A percentile compares a stretch with the other conserved stretches of the same genome.
phyloP scores from a whole-genome alignment of 2,329 filamentous ascomycete genomes.

The Fusarium xylarioides region DNA sequence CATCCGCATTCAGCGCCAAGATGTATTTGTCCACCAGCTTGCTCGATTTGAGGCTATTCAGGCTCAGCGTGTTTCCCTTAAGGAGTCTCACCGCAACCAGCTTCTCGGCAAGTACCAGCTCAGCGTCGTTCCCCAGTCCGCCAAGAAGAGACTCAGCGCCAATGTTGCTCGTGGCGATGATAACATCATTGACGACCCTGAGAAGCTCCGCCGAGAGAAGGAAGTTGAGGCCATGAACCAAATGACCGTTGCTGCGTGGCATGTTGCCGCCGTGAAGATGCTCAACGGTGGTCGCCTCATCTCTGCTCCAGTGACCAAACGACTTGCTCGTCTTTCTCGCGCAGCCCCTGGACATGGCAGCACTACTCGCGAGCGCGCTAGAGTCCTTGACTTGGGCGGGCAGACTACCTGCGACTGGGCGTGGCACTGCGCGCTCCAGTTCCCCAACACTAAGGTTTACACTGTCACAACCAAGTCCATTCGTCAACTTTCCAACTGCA shows the following conservation, averaged over 20 bases:
- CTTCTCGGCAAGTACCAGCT: constrained; percentile 88
- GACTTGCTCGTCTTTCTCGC: constrained; percentile 64
- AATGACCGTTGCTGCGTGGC: constrained; percentile 68
- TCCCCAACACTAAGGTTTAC: constrained; percentile 85
- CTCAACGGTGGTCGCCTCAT: constrained; percentile 73
- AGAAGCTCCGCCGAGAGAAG: constrained; percentile 73
- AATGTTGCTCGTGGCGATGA: constrained; percentile 80
- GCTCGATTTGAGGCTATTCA: constrained; percentile 90
- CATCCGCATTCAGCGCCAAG: constrained; percentile 70
- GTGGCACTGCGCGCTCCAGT: constrained; percentile 89
- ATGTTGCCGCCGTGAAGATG: constrained; percentile 67
- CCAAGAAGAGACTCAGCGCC: constrained; percentile 75
- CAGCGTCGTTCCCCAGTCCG: constrained; percentile 72
- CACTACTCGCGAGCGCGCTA: constrained; percentile 61
- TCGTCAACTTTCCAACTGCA: constrained; percentile 75
- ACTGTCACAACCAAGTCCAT: constrained; percentile 82
- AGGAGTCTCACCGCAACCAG: constrained; percentile 78
- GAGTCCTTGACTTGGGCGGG: constrained; percentile 87
- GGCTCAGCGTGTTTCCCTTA: constrained; percentile 78
- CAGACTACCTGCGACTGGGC: constrained; percentile 91
- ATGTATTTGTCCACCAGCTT: constrained; percentile 86
- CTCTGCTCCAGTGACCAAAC: constrained; percentile 70
- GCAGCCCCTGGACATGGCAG: constrained; percentile 56
- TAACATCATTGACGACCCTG: constrained; percentile 68
- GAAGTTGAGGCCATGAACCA: constrained; percentile 83